These are phyloP conservation scores for Eurotiales sp. DNA, from an alignment of 2,329 filamentous ascomycete species.

Conservation along the genomic window DNA sequence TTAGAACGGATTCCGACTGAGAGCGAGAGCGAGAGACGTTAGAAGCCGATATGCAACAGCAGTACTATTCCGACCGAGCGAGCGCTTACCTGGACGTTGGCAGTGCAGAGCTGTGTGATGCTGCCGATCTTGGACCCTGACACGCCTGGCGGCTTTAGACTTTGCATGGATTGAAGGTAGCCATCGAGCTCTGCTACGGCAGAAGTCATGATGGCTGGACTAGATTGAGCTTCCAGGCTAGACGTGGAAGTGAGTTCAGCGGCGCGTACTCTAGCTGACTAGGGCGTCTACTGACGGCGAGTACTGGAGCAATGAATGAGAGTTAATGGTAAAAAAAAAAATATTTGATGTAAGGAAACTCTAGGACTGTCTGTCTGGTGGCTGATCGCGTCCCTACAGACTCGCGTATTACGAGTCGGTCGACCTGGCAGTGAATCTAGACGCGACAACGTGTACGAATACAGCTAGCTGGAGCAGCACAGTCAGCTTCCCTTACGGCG, in stretches of 20 bases:
- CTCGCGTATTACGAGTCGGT: conserved; percentile 19
- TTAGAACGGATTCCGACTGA: conserved; percentile 89
- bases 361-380: conserved; percentile 21
- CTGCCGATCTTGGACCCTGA: conserved; percentile 86
- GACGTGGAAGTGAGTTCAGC: background rate
- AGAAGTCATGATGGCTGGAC: conserved; percentile 62
- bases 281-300: conserved; percentile 5
- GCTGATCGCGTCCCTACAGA: conserved; percentile 37
- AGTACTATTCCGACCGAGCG: conserved; percentile 12
- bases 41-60: too few species aligned
- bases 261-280: conserved; percentile 1
- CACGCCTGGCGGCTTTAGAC: conserved; percentile 87
- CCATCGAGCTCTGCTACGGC: conserved; percentile 87
- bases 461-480: conserved; percentile 17
- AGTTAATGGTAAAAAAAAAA: too few species aligned
- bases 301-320: too few species aligned
- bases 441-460: conserved; percentile 36
- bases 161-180: conserved; percentile 86
- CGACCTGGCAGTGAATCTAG: conserved; percentile 28
- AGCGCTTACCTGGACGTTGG: conserved; percentile 77
- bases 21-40: too few species aligned
- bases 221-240: conserved; percentile 13
- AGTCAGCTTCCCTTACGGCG: conserved; percentile 23
- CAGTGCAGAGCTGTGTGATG: conserved; percentile 82
- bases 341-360: background rate